These are phyloP conservation scores for Ochetophila trinervis DNA, from an alignment of 306 rosid genomes.

Conservation along the genomic window DNA sequence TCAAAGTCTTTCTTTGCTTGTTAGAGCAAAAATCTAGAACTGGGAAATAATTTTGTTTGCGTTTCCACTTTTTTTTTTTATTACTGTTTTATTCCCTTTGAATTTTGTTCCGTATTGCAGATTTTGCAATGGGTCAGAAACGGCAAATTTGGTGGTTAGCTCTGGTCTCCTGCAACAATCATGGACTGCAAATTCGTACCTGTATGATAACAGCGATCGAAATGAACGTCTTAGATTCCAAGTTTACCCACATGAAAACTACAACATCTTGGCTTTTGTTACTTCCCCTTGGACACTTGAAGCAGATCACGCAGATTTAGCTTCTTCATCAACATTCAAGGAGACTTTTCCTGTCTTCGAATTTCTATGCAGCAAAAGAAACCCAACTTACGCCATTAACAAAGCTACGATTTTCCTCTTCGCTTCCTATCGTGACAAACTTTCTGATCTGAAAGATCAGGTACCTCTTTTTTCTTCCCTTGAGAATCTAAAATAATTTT, in stretches of 20 bases:
- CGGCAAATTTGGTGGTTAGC: constrained; percentile 29
- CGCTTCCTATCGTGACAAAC: neutral
- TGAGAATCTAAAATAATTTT: no score
- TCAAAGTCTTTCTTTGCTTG: no score
- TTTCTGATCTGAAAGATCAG: constrained; percentile 29
- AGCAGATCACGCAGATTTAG: constrained; percentile 3
- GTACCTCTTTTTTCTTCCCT: constrained; percentile 8
- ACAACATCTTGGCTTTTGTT: constrained; percentile 36
- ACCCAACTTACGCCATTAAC: constrained; percentile 32
- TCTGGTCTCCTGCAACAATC: constrained; percentile 32
- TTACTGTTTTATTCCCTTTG: neutral
- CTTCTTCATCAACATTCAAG: constrained; percentile 25
- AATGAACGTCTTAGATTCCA: neutral
- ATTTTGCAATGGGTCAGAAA: constrained; percentile 48
- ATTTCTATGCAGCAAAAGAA: constrained; percentile 32
- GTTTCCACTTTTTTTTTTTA: neutral
- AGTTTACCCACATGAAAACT: neutral
- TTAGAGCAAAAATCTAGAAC: no score
- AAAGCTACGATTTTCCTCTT: constrained; percentile 30
- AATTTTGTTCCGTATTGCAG: constrained; percentile 32
- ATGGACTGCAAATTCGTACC: constrained; percentile 27
- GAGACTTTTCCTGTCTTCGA: constrained; percentile 32
- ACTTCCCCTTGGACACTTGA: constrained; percentile 12
- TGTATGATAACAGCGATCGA: neutral
- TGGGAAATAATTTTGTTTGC: no score